Percentiles rank a stretch among this genome's conserved stretches.
phyloP scores from a whole-genome alignment of 495 filamentous ascomycete species.

The Parathielavia appendiculata region DNA sequence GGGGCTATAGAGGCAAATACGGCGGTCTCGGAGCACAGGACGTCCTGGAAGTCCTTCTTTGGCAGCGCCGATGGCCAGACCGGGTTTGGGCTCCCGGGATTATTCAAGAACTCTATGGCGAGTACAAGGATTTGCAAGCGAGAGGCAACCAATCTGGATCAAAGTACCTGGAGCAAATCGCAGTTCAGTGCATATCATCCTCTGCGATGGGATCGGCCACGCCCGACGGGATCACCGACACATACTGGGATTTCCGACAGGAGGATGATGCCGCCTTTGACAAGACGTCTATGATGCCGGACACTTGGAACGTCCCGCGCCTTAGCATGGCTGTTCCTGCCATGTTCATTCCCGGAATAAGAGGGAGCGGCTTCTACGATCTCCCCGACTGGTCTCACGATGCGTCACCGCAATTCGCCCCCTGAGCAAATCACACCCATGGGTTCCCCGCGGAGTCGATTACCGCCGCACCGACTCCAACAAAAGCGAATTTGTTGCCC shows the following conservation, averaged over 20 bases:
- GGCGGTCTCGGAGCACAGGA: background rate
- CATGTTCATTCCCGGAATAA: background rate
- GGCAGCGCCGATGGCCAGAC: background rate
- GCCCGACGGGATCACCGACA: background rate
- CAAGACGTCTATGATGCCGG: background rate
- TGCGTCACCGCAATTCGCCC: background rate
- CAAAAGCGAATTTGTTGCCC: background rate
- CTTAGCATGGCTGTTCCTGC: background rate
- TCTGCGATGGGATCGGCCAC: background rate
- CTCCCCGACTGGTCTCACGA: background rate
- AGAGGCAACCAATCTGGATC: too few relatives aligned
- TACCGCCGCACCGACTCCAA: background rate
- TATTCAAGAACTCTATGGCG: background rate
- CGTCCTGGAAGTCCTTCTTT: background rate
- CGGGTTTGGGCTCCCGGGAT: background rate
- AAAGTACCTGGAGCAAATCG: background rate
- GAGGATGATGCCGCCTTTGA: background rate
- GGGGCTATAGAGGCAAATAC: background rate
- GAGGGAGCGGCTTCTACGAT: background rate
- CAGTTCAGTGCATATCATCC: background rate
- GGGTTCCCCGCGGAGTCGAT: background rate
- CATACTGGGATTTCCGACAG: background rate
- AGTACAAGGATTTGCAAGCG: too few relatives aligned
- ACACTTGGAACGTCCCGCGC: background rate
- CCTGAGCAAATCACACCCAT: background rate